Evolutionary conservation across 768 basidiomycete genomes (phyloP), one percentile per base, ranked within the genome.

Genomic region (Boletus huronensis): DNA sequence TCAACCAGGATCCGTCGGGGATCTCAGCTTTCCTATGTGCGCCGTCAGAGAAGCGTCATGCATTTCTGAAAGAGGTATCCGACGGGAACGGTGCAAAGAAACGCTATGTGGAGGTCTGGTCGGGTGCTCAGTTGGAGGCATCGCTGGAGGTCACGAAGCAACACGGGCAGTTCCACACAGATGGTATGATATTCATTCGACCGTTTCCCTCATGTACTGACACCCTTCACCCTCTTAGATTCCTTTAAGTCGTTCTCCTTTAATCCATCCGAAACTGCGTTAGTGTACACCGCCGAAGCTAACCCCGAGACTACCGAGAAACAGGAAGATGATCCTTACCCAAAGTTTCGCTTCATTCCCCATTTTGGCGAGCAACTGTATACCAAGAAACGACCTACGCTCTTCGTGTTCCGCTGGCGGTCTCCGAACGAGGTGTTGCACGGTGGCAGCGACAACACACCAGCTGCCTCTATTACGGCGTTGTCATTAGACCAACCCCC

Each of bases 201-300:
- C 13, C 23, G 9, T 29, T 36, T 2, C 13, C 9, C 6, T 36
- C 38, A 8, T 16, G 5, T 25, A 5, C 41, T 58, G 28, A 58
- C 21, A 1, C 13, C 21, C 7, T 51, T 26, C n/a, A 34, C 26
- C 13, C 42, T 34, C n/a, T 13, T 53, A 88, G 86, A 84, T 48
- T 76, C 70, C 50, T 61, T 85, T 16, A 74, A 75, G 3, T 77
- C 79, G 0, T 66, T 85, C 13, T 72, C 75, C 0, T 88, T 88
- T 65, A 77, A 81, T 5, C 76, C 77, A 0, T 74, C 78, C 3
- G 82, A 84, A 54, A 67, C 71, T 3, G 74, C 77, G 0, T 59
- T 88, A 10, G 59, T 86, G 14, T 89, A 88, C 57, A 75, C 77
- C 4, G 87, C 86, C 3, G 87, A 88, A 61, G 75, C 68, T 0